These are phyloP conservation scores for Rhododendron ovatum DNA, from an alignment of 148 eudicot genomes.

Conservation along the genomic window DNA sequence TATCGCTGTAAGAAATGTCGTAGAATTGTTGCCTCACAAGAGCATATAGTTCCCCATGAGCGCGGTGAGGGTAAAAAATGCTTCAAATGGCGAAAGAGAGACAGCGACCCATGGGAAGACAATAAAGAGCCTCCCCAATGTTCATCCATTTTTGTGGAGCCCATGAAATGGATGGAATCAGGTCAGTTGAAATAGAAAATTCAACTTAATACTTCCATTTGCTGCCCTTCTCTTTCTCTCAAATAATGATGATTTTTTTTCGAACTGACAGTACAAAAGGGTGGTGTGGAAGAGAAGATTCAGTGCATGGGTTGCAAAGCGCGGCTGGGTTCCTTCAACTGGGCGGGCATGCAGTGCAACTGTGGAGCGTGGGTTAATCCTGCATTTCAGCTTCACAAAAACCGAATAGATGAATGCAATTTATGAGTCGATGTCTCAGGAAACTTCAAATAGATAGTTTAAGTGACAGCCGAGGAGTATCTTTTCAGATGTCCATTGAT, in stretches of 20 bases:
- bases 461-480: neutral
- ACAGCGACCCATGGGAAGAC: constrained; percentile 14
- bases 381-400: constrained; percentile 78
- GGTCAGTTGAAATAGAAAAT: constrained; percentile 23
- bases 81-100: constrained; percentile 60
- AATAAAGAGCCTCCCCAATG: constrained; percentile 44
- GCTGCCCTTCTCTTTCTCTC: neutral
- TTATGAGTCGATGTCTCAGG: neutral
- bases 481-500: neutral
- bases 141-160: constrained; percentile 78
- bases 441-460: neutral
- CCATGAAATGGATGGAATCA: constrained; percentile 89
- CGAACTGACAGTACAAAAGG: constrained; percentile 60
- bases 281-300: constrained; percentile 61
- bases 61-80: constrained; percentile 52
- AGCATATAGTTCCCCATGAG: constrained; percentile 50
- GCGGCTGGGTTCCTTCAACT: constrained; percentile 66
- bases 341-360: constrained; percentile 86
- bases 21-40: constrained; percentile 71
- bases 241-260: neutral
- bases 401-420: constrained; percentile 58
- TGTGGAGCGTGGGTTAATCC: constrained; percentile 87
- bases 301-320: constrained; percentile 74
- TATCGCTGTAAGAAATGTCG: constrained; percentile 79
- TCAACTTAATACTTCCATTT: neutral